Evolutionary conservation across 1,139 yeast species (phyloP).

Genomic region (Magnusiomyces suaveolens): DNA sequence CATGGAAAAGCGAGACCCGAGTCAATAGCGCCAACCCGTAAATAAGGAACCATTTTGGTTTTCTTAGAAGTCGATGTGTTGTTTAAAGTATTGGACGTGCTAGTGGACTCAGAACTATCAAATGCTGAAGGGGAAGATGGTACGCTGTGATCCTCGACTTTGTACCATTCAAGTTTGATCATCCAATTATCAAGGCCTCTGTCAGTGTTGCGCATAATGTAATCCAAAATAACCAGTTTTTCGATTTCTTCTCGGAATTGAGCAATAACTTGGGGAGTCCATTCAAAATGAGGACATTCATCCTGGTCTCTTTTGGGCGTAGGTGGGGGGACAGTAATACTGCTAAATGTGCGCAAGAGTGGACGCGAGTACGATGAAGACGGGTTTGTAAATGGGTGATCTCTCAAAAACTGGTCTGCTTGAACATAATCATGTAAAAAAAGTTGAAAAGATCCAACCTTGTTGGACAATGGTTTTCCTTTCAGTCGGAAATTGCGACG

Average conservation of each 20-base stretch:
- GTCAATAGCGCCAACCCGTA: slow-evolving; percentile 66
- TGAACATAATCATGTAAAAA: slow-evolving; percentile 51
- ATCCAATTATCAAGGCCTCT: slow-evolving; percentile 74
- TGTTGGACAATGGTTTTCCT: slow-evolving; percentile 35
- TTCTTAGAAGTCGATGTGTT: slow-evolving; percentile 3
- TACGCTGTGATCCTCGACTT: neutral
- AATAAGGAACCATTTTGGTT: slow-evolving; percentile 28
- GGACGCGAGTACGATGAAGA: neutral
- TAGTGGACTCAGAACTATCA: neutral
- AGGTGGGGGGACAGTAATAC: neutral
- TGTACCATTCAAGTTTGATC: slow-evolving; percentile 48
- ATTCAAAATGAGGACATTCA: slow-evolving; percentile 34
- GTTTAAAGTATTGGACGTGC: slow-evolving; percentile 4
- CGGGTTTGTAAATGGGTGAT: slow-evolving; percentile 47
- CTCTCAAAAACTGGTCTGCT: slow-evolving; percentile 51
- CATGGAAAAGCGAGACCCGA: slow-evolving; percentile 72
- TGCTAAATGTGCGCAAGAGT: neutral
- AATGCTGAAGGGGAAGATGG: neutral
- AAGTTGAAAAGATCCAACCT: slow-evolving; percentile 60
- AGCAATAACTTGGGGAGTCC: slow-evolving; percentile 45
- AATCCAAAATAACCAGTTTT: slow-evolving; percentile 60
- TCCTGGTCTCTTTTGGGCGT: slow-evolving; percentile 8
- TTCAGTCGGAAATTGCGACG: slow-evolving; percentile 25
- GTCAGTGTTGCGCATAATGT: slow-evolving; percentile 67
- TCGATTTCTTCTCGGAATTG: slow-evolving; percentile 58